Percentiles rank a stretch among this genome's conserved stretches.
Evolutionary conservation across 177 flowering plant genomes (phyloP).

Genomic region (Vitis hybrid): DNA sequence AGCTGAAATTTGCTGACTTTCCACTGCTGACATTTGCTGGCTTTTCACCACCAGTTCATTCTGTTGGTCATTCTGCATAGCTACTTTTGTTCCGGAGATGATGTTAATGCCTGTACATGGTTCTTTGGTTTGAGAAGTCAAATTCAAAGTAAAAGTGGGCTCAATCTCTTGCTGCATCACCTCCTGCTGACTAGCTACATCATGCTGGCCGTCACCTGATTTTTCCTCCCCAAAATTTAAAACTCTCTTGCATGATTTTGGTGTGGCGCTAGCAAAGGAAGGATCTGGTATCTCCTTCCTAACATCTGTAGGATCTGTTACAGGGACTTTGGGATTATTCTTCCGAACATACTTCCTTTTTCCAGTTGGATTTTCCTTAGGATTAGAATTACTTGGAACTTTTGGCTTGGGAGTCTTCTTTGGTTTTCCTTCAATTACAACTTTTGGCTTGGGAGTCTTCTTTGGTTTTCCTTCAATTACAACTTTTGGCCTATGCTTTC

Average conservation of each 20-base stretch:
- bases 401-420: slow-evolving; percentile 36
- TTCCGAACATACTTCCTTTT: slow-evolving; percentile 50
- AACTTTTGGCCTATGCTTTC: slow-evolving; percentile 63
- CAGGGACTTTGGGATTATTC: slow-evolving; percentile 18
- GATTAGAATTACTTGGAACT: slow-evolving; percentile 10
- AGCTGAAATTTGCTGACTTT: slow-evolving; percentile 1
- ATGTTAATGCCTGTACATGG: neutral
- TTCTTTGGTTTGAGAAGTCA: slow-evolving; percentile 16
- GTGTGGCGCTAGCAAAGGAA: neutral
- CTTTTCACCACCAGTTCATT: slow-evolving; percentile 6
- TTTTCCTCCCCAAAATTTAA: slow-evolving; percentile 41
- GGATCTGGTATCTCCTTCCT: slow-evolving; percentile 8
- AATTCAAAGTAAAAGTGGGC: slow-evolving; percentile 15
- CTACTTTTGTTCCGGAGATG: slow-evolving; percentile 2
- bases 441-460: slow-evolving; percentile 43
- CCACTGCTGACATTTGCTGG: neutral
- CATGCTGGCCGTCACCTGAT: slow-evolving; percentile 12
- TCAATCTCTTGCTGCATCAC: slow-evolving; percentile 8
- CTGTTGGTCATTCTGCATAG: slow-evolving; percentile 11
- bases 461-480: slow-evolving; percentile 49
- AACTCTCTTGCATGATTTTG: slow-evolving; percentile 39
- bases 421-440: slow-evolving; percentile 49
- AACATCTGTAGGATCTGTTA: slow-evolving; percentile 11
- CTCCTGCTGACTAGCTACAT: slow-evolving; percentile 10
- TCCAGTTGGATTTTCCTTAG: slow-evolving; percentile 22